Base-by-base conservation (phyloP, 2,329 filamentous ascomycete genomes). In the Cryphonectria parasitica region DNA sequence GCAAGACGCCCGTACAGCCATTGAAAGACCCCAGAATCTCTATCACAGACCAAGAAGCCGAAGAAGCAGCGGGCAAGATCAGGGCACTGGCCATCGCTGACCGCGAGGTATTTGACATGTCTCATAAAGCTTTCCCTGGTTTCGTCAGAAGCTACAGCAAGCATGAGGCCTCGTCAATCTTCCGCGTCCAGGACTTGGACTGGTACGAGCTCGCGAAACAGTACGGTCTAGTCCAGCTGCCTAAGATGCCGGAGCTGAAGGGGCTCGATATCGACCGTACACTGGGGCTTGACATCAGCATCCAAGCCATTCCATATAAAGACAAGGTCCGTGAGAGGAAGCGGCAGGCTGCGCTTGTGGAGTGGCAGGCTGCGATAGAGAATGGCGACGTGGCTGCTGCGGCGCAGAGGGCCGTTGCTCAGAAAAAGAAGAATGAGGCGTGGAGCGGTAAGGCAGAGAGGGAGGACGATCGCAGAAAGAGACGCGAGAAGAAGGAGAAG, bases 61-160 rank as follows among this genome's bases (percentile, higher is more conserved):
- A 82, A 0, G 78, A 82, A 1, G 63, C 75, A 4, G 73, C 79
- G 0, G 63, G 74, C 7, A 73, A 74, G 45, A 75, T 81, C 61
- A 77, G 79, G 22, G 69, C 74, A 19, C 76, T 79, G 64, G 83
- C 86, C 19, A 81, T 83, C 39, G 80, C 82, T 54, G 91, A 93
- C 78, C 83, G 91, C 34, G 88, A 89, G 36, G 78, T 96, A 15
- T 91, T 96, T 78, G 94, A 98, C 79, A 96, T 97, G 77, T 94
- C 92, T 0, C 94, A 97, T 78, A 90, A 91, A 73, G 96, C 91
- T 0, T 98, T 99, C 76, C 95, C 98, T 31, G 95, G 92, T 77
- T 98, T 94, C 92, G 90, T 97, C 1, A 90, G 94, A 78, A 92
- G 93, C 75, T 98, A 98, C 82, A 92, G 89, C 78, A 97, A 96